Conservation (phyloP, 257 asterid species). For the Penstemon eatonii region DNA sequence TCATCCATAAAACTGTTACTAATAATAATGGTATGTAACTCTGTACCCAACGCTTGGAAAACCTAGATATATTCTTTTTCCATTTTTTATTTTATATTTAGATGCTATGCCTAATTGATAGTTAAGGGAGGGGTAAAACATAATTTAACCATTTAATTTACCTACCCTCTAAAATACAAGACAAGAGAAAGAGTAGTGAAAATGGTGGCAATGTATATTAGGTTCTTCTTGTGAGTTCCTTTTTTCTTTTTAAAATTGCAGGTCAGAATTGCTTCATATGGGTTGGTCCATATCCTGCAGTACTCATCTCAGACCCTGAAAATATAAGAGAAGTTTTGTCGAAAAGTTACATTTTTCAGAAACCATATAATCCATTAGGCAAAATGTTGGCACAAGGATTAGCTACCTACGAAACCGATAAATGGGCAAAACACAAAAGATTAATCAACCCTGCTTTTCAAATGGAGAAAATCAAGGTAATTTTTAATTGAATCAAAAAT, state of each 20-base stretch:
- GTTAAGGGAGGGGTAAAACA: no score
- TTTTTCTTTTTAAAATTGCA: slow-evolving; percentile 17
- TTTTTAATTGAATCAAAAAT: background rate
- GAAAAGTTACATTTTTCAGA: slow-evolving; percentile 38
- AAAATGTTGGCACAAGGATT: slow-evolving; percentile 40
- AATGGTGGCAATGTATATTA: no score
- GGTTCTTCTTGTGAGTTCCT: no score
- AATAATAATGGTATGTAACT: slow-evolving; percentile 28
- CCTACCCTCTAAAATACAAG: no score
- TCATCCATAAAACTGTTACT: slow-evolving; percentile 22
- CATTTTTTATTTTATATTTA: background rate
- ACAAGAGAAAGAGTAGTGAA: no score
- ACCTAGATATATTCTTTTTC: background rate
- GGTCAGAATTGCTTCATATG: slow-evolving; percentile 48
- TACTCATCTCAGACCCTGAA: slow-evolving; percentile 40
- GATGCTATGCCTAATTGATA: no score
- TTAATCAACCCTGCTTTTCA: slow-evolving; percentile 62
- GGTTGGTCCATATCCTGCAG: slow-evolving; percentile 46
- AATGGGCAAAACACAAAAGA: slow-evolving; percentile 64
- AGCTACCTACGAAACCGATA: slow-evolving; percentile 39
- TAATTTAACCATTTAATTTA: no score
- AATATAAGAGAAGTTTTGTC: slow-evolving; percentile 43
- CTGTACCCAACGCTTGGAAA: background rate
- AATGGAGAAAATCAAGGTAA: slow-evolving; percentile 46
- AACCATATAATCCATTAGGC: slow-evolving; percentile 32